Base-by-base conservation (phyloP, 306 rosid species). In the Vicia faba region DNA sequence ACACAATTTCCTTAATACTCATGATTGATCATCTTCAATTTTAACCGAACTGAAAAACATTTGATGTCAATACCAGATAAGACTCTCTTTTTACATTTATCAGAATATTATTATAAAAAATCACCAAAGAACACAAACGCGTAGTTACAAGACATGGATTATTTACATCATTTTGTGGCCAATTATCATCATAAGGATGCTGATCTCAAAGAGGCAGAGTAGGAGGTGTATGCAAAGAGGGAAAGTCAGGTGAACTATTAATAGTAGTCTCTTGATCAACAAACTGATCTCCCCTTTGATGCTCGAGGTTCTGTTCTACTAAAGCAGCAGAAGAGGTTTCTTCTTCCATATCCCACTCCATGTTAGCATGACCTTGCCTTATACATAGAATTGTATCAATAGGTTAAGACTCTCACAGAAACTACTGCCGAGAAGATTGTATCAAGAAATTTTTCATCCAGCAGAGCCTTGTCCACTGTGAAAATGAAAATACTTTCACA, bases 401-500 rank as follows among this genome's bases (percentile, higher is more conserved):
- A 78, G 97, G 75, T 93, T 80, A 54, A 93, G 96, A 78, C 78
- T 88, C 59, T 84, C 96, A 12, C 99, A 92, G 63, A 93, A 93
- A 66, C 92, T 92, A 78, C 99, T 90, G 45, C 68, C 73, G 14
- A 93, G 96, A 68, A 93, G 96, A 73, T 81, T 93, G 65, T 97
- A 66, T 93, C 91, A 64, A 88, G 78, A 75, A 88, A 96, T 36
- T 88, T 91, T 71, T 88, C 87, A 46, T 85, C 95, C 64, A 93
- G 90, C 63, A 93, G 83, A 77, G 81, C 73, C 88, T 89, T 85
- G 78, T 88, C 82, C 78, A 83, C 96, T 90, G 45, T 35, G 50
- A 69, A 80, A 55, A 57, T 70, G 44, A 72, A 77, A 79, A 57
- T 40, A 59, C 43, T 61, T 54, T 60, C 77, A 68, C 31, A 84